Conservation (phyloP, 2,329 filamentous ascomycete genomes). For the Helicocarpus griseus region DNA sequence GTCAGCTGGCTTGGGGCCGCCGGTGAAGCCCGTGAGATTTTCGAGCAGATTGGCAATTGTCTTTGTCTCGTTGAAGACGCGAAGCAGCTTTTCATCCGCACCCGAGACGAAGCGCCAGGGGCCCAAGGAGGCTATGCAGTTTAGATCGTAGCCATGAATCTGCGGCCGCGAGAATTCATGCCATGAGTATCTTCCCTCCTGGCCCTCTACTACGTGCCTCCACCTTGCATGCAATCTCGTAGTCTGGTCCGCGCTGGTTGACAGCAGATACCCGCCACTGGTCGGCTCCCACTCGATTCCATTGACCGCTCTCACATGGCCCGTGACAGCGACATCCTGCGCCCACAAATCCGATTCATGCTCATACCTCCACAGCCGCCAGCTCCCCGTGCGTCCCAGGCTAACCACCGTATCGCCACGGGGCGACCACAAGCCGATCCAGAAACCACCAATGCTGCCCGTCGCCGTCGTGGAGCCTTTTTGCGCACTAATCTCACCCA, state of each 20-base stretch:
- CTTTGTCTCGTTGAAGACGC: slow-evolving; percentile 84
- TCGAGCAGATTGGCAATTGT: slow-evolving; percentile 67
- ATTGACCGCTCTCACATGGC: slow-evolving; percentile 73
- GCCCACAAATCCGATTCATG: slow-evolving; percentile 57
- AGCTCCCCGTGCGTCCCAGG: slow-evolving; percentile 83
- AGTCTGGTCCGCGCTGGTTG: slow-evolving; percentile 86
- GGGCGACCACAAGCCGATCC: slow-evolving; percentile 88
- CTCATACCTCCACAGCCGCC: slow-evolving; percentile 73
- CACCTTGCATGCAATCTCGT: slow-evolving; percentile 78
- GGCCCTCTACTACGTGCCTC: slow-evolving; percentile 39
- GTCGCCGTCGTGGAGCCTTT: slow-evolving; percentile 96
- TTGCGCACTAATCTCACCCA: slow-evolving; percentile 88
- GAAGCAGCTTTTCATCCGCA: slow-evolving; percentile 94
- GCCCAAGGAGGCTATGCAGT: slow-evolving; percentile 74
- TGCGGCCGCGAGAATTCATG: slow-evolving; percentile 93
- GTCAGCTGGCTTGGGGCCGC: not conserved
- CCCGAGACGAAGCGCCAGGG: slow-evolving; percentile 77
- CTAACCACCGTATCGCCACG: slow-evolving; percentile 65
- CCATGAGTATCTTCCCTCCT: slow-evolving; percentile 51
- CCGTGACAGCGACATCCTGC: slow-evolving; percentile 67
- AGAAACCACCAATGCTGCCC: slow-evolving; percentile 90
- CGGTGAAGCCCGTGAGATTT: slow-evolving; percentile 54
- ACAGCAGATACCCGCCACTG: slow-evolving; percentile 76
- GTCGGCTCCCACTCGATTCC: slow-evolving; percentile 70
- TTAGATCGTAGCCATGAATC: slow-evolving; percentile 96